phyloP scores from a whole-genome alignment of 768 basidiomycete species.

The Mycena venus region DNA sequence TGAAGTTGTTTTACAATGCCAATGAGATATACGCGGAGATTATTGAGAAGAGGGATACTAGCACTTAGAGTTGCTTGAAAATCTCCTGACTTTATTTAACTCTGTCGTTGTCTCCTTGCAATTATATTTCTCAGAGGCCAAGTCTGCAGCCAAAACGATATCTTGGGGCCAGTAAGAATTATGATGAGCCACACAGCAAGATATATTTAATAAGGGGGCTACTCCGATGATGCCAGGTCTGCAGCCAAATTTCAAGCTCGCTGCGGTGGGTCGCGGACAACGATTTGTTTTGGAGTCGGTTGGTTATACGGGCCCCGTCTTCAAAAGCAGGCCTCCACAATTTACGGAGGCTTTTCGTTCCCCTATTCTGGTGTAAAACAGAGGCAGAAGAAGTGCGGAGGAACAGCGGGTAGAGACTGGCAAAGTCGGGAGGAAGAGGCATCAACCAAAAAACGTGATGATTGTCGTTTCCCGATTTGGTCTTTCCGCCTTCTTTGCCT shows the following conservation, averaged over 20 bases:
- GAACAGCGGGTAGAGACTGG: slow-evolving; percentile 71
- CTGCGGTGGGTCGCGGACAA: slow-evolving; percentile 42
- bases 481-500: no score
- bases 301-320: slow-evolving; percentile 58
- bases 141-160: no score
- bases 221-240: slow-evolving; percentile 71
- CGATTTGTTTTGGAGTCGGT: slow-evolving; percentile 51
- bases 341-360: slow-evolving; percentile 58
- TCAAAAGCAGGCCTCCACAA: slow-evolving; percentile 71
- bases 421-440: slow-evolving; percentile 50
- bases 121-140: no score
- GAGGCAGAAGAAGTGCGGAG: slow-evolving; percentile 69
- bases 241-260: slow-evolving; percentile 57
- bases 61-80: no score
- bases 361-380: slow-evolving; percentile 64
- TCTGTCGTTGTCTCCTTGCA: no score
- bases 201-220: neutral
- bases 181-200: no score
- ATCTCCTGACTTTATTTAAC: no score
- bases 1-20: no score
- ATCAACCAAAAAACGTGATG: neutral
- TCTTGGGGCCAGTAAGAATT: no score
- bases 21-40: no score
- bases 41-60: no score
- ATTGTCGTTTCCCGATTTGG: neutral